Conservation (phyloP, 2,329 filamentous ascomycete genomes). For the Fusarium sp. region DNA sequence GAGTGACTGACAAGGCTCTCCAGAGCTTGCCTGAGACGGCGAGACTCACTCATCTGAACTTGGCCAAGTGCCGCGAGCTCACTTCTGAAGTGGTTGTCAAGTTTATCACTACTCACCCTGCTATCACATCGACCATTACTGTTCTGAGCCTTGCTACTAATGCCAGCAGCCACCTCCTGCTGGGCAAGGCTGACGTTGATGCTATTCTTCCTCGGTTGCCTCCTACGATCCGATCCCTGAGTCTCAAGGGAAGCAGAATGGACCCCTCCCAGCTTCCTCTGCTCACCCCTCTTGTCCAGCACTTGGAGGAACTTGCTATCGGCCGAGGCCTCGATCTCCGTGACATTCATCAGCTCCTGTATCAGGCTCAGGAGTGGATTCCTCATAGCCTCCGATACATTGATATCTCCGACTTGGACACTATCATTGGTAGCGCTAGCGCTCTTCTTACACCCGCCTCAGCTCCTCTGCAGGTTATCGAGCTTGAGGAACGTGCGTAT, state of each 20-base stretch:
- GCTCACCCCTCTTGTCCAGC: constrained; percentile 73
- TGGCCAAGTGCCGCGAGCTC: constrained; percentile 79
- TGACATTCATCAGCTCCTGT: constrained; percentile 75
- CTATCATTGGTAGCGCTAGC: constrained; percentile 70
- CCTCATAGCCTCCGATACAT: constrained; percentile 77
- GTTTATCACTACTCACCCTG: constrained; percentile 78
- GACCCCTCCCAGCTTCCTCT: constrained; percentile 71
- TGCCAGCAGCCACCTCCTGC: constrained; percentile 75
- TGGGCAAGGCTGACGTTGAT: constrained; percentile 74
- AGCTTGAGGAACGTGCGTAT: constrained; percentile 77
- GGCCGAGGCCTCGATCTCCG: constrained; percentile 73
- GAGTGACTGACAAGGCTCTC: constrained; percentile 78
- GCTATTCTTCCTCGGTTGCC: constrained; percentile 75
- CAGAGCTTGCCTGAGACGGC: constrained; percentile 77
- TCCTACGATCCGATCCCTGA: constrained; percentile 75
- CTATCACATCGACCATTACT: constrained; percentile 71
- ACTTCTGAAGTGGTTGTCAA: constrained; percentile 74
- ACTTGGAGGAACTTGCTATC: constrained; percentile 80
- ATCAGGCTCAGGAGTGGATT: constrained; percentile 58
- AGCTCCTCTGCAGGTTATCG: constrained; percentile 79
- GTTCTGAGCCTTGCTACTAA: constrained; percentile 81
- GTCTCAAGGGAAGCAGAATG: constrained; percentile 80
- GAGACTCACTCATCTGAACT: constrained; percentile 79
- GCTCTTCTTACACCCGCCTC: constrained; percentile 69
- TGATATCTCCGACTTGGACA: constrained; percentile 74